Base-by-base conservation (phyloP, 1,284 basidiomycete genomes). In the Xerocomus cyaneibrunnescens region DNA sequence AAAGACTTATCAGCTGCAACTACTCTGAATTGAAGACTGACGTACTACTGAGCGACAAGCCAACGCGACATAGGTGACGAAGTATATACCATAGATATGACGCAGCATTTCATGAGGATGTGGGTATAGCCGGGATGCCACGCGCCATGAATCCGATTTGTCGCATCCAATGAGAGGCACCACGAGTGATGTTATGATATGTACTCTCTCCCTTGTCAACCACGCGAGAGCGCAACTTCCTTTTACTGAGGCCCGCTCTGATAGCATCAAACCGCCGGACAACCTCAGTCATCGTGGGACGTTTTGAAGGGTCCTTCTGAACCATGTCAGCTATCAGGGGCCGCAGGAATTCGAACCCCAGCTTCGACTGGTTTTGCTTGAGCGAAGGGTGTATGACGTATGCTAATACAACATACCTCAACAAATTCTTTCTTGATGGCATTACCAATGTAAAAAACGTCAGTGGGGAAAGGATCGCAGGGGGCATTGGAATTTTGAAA, bases 371-470 rank as follows among this genome's bases (percentile, higher is more conserved):
- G 7, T 2, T 0, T 27, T 2, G 3, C 1, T 23, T 45, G 2
- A 43, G 35, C 7, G 5, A 13, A 3, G 7, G 0, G 34, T 23
- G 19, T n/a, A 48, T 19, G 12, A 14, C 27, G 2, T 19, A 30
- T 3, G 16, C 6, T 8, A 7, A n/a, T 5, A 25, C 2, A 16
- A 40, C 55, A 8, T 37, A 72, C 70, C 32, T 68, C 52, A 2
- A 67, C 8, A 23, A 73, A 67, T 12, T 61, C 50, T 16, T 58
- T 48, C 13, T 48, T 57, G 41, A 73, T 64, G 2, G 64, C 27
- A 49, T 73, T 71, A 0, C 73, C 73, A 0, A 74, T 39, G 34
- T 68, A 71, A 50, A 68, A 76, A 1, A 74, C 61, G 25, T 75
- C 72, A 1, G 69, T 69, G 13, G 65, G 57, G 36, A 73, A 74